Base-by-base conservation (phyloP, 306 rosid species). In the Casuarina equisetifolia region DNA sequence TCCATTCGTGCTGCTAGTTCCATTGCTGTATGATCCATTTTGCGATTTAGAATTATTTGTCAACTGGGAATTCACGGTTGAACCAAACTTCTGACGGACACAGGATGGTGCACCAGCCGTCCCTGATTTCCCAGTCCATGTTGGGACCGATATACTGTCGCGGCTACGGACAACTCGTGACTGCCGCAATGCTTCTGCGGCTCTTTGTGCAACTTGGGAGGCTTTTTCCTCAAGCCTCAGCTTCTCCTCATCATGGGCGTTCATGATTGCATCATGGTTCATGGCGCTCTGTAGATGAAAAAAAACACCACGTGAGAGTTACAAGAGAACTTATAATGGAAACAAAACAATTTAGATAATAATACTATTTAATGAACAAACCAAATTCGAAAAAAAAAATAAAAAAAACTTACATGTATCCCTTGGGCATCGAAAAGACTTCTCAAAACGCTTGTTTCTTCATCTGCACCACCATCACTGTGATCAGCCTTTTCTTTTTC, bases 91-190 rank as follows among this genome's bases (percentile, higher is more conserved):
- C 81, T 77, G 86, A 59, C 83, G 84, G 59, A 86, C 81, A 73
- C 92, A 84, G 42, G 96, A 86, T 5, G 98, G 97, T 79, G 97
- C 97, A 43, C 97, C 98, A 19, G 98, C 98, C 74, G 90, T 42
- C 78, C 98, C 98, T 38, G 97, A 91, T 84, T 86, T 95, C 74
- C 97, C 98, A 6, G 98, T 92, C 98, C 98, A 91, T 81, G 98
- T 95, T 19, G 98, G 98, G 83, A 92, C 84, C 9, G 96, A 85
- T 63, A 95, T 11, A 70, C 92, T 85, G 35, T 89, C 96, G 43
- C 79, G 85, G 81, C 96, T 89, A 74, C 98, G 87, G 72, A 88
- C 88, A 84, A 92, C 91, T 78, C 97, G 86, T 19, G 98, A 92
- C 82, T 86, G 85, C 45, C 96, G 90, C 83, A 92, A 88, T 57